Conservation (phyloP, 176 grass and related monocot genomes). For the Aegilops longissima region DNA sequence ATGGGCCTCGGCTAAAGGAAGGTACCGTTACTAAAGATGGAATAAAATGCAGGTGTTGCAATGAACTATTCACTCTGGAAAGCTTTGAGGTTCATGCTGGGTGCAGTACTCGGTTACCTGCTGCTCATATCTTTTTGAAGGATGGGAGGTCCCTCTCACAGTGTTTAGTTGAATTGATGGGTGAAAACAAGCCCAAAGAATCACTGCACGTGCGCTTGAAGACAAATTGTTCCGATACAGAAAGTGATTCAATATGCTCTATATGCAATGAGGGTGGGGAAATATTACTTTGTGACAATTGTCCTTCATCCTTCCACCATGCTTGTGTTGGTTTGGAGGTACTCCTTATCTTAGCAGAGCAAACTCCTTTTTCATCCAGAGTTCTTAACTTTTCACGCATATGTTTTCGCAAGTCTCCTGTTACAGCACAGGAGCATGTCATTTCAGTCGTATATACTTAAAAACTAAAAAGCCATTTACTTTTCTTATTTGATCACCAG, state of each 20-base stretch:
- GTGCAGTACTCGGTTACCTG: slow-evolving; percentile 40
- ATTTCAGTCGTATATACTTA: slow-evolving; percentile 1
- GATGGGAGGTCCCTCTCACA: slow-evolving; percentile 73
- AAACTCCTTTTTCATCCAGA: slow-evolving; percentile 4
- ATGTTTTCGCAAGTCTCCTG: neutral
- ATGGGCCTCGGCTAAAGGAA: slow-evolving; percentile 41
- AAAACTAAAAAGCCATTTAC: slow-evolving; percentile 9
- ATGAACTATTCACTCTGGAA: slow-evolving; percentile 44
- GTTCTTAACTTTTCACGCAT: neutral
- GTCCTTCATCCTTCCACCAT: slow-evolving; percentile 71
- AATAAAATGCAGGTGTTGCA: slow-evolving; percentile 78
- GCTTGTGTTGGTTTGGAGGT: slow-evolving; percentile 71
- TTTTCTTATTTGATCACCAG: neutral
- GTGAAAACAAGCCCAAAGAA: slow-evolving; percentile 36
- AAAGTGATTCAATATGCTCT: slow-evolving; percentile 75
- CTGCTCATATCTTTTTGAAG: slow-evolving; percentile 54
- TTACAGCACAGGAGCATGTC: slow-evolving; percentile 19
- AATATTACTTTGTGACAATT: slow-evolving; percentile 66
- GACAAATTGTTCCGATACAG: slow-evolving; percentile 32
- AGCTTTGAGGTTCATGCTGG: slow-evolving; percentile 69
- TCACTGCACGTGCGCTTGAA: slow-evolving; percentile 43
- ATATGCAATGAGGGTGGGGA: slow-evolving; percentile 62
- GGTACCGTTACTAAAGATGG: slow-evolving; percentile 50
- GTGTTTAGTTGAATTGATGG: slow-evolving; percentile 64
- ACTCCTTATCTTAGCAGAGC: slow-evolving; percentile 2